Conservation (phyloP, 2,329 filamentous ascomycete genomes). For the Colletotrichum sp. region DNA sequence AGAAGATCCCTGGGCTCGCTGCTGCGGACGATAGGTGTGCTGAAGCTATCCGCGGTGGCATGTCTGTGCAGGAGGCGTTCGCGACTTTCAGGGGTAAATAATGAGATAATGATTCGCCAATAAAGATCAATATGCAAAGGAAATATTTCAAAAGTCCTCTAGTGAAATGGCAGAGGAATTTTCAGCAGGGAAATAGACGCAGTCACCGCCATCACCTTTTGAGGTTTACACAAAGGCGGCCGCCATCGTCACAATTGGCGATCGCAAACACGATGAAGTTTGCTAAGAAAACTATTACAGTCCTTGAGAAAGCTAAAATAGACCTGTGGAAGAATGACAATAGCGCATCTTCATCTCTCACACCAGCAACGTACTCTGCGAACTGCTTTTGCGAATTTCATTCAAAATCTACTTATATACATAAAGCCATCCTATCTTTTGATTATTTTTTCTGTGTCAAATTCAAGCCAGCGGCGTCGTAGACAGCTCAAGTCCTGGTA, state of each 20-base stretch:
- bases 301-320: not conserved
- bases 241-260: not conserved
- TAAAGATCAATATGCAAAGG: not conserved
- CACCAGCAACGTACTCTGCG: not conserved
- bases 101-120: not conserved
- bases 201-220: not conserved
- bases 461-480: not conserved
- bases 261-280: not conserved
- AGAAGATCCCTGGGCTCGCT: not conserved
- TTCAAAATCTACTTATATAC: not conserved
- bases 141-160: not conserved
- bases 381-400: not conserved
- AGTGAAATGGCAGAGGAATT: not conserved
- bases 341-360: not conserved
- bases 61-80: constrained; percentile 21
- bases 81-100: constrained; percentile 18
- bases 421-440: not conserved
- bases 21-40: constrained; percentile 23
- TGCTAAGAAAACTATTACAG: not conserved
- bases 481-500: not conserved
- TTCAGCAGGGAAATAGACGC: not conserved
- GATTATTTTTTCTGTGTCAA: accelerated
- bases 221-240: not conserved
- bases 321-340: not conserved
- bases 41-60: constrained; percentile 19